A percentile compares a stretch with the other conserved stretches of the same genome.
These are phyloP conservation scores for Penicillium sclerotigenum DNA, from an alignment of 2,329 filamentous ascomycete species.

Conservation along the genomic window DNA sequence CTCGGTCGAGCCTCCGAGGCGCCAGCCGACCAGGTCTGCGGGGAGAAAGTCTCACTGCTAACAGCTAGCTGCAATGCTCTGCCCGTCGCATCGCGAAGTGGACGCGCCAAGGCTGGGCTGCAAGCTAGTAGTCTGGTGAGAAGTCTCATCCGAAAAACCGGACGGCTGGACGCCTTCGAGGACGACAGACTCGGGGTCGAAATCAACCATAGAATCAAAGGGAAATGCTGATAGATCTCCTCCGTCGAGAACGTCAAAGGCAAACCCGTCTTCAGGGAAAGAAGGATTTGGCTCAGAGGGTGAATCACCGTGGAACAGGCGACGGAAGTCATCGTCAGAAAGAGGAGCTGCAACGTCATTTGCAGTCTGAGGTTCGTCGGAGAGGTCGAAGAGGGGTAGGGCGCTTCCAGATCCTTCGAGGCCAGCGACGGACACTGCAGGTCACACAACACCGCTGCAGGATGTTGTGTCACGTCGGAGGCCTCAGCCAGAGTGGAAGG, in stretches of 20 bases:
- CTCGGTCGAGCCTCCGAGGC: slow-evolving; percentile 31
- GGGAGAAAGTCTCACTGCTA: slow-evolving; percentile 42
- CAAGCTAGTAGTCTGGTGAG: slow-evolving; percentile 51
- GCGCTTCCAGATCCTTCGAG: slow-evolving; percentile 50
- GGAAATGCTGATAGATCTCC: slow-evolving; percentile 50
- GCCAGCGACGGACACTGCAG: slow-evolving; percentile 97
- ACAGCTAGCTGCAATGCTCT: slow-evolving; percentile 52
- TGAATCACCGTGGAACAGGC: slow-evolving; percentile 60
- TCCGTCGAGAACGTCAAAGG: slow-evolving; percentile 63
- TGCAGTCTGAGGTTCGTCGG: slow-evolving; percentile 51
- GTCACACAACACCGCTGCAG: slow-evolving; percentile 99
- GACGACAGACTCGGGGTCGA: slow-evolving; percentile 50
- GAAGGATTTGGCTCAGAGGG: slow-evolving; percentile 69
- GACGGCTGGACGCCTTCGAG: slow-evolving; percentile 44
- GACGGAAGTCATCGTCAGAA: slow-evolving; percentile 65
- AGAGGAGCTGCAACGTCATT: slow-evolving; percentile 62
- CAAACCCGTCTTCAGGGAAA: slow-evolving; percentile 72
- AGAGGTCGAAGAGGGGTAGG: slow-evolving; percentile 42
- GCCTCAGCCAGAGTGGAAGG: slow-evolving; percentile 52
- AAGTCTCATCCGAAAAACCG: slow-evolving; percentile 50
- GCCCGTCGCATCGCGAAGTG: slow-evolving; percentile 53
- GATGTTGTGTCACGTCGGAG: slow-evolving; percentile 99
- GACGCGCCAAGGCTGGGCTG: slow-evolving; percentile 55
- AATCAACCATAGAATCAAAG: slow-evolving; percentile 56
- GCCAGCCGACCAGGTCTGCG: slow-evolving; percentile 34